Evolutionary conservation across 2,329 filamentous ascomycete species (phyloP), one percentile per base, ranked within the genome.

Genomic region (Colletotrichum scovillei): DNA sequence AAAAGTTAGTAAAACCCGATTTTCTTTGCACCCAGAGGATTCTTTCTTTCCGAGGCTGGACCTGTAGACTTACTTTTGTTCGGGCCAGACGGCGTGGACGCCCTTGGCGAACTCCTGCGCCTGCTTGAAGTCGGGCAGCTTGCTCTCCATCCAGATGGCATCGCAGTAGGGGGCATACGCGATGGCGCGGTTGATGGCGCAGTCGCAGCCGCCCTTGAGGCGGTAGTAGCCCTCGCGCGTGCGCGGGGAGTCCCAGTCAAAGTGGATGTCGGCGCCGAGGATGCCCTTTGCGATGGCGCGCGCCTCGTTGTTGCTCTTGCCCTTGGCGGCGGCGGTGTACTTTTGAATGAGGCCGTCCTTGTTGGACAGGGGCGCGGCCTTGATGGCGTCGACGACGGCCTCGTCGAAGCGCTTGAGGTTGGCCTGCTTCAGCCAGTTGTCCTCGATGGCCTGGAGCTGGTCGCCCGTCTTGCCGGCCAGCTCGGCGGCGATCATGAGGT

Each of bases 111-210:
- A 99, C 81, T 98, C 93, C 86, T 95, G 91, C 28, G 97, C 97
- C 86, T 98, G 97, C 63, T 89, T 88, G 83, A 88, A 98, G 82
- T 98, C 96, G 58, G 97, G 97, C 77, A 98, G 88, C 87, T 98
- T 98, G 86, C 93, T 96, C 90, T 99, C 97, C 97, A 99, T 99
- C 97, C 97, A 99, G 84, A 99, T 97, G 82, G 97, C 92, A 80
- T 98, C 96, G 75, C 93, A 93, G 86, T 97, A 98, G 2, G 97
- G 96, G 0, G 94, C 96, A 81, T 97, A 98, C 6, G 96, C 95
- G 72, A 97, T 86, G 42, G 95, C 96, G 60, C 96, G 92, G 88
- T 97, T 97, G 82, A 98, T 87, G 73, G 95, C 95, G 82, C 94
- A 97, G 83, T 95, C 92, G 80, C 94, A 97, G 73, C 97, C 97